Evolutionary conservation across 805 yeast species (phyloP), one percentile per base, ranked within the genome.

Genomic region (Saccharomycopsis sp.): DNA sequence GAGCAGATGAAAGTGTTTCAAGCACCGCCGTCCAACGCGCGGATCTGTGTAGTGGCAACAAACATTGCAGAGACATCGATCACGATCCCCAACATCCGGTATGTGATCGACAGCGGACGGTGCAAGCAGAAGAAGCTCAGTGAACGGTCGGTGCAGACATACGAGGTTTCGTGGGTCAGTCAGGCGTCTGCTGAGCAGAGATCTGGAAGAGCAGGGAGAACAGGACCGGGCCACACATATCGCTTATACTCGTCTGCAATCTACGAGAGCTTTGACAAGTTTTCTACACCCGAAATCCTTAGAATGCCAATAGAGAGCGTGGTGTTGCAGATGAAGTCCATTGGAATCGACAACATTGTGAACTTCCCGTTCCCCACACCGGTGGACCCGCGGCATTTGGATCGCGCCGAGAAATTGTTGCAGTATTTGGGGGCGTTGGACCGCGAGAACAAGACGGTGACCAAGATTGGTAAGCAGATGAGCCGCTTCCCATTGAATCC

Each of bases 141-240:
- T 49, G 77, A 75, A 22, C 83, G 86, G 9, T 94, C 95, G 3
- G 94, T 92, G 25, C 97, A 89, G 61, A 82, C 94, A 45, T 94
- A 82, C 60, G 92, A 84, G 54, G 70, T 92, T 37, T 81, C 75
- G 41, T 92, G 96, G 96, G 68, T 88, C 3, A 81, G 95, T 35
- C 87, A 92, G 53, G 99, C 99, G 1, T 81, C 95, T 45, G 89
- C 97, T 0, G 92, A 77, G 50, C 99, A 92, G 65, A 73, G 99
- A 64, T 64, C 94, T 15, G 97, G 97, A 56, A 78, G 97, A 67
- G 97, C 97, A 37, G 97, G 96, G 57, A 80, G 97, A 70, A 88
- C 96, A 0, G 98, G 98, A 0, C 96, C 98, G 0, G 99, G 99
- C 44, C 98, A 94, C 55, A 86, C 96, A 58, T 92, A 92, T 58